Conservation (phyloP, 139 green algal species). For the Chlorella vulgaris region DNA sequence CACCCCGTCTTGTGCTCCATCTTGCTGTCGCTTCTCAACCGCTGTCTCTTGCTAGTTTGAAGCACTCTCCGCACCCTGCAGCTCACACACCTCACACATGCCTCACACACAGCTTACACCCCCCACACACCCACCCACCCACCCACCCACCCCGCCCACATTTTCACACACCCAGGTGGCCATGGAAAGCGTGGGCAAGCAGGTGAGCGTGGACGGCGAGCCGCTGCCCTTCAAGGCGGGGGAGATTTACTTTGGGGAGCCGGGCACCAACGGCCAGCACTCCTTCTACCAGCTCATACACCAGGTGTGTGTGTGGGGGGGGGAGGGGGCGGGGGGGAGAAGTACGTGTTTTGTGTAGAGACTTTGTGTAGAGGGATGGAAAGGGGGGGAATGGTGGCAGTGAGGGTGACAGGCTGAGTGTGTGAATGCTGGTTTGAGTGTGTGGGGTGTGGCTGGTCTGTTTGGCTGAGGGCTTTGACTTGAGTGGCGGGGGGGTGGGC, state of each 20-base stretch:
- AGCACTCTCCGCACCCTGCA: too few relatives aligned
- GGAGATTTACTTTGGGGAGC: slow-evolving; percentile 99
- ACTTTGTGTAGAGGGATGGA: too few relatives aligned
- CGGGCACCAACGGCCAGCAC: slow-evolving; percentile 99
- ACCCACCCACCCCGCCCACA: not conserved
- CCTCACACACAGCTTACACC: not conserved
- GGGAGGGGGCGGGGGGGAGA: too few relatives aligned
- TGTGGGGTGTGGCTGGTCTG: not conserved
- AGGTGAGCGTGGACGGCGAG: slow-evolving; percentile 89
- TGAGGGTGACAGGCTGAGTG: too few relatives aligned
- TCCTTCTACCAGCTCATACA: slow-evolving; percentile 96
- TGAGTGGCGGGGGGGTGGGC: too few relatives aligned
- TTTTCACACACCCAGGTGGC: slow-evolving; percentile 60
- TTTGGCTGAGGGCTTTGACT: not conserved
- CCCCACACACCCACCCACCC: not conserved
- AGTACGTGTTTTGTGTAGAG: not conserved
- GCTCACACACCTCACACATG: too few relatives aligned
- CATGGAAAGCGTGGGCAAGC: slow-evolving; percentile 99
- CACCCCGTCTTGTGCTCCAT: too few relatives aligned
- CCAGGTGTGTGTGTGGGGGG: slow-evolving; percentile 22
- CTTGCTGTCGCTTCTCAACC: too few relatives aligned
- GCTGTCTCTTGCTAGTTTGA: too few relatives aligned
- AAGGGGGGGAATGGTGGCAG: too few relatives aligned
- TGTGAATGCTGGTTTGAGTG: not conserved
- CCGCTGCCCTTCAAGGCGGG: slow-evolving; percentile 86